Base-by-base conservation (phyloP, 495 filamentous ascomycete species). In the Talaromyces stipitatus region DNA sequence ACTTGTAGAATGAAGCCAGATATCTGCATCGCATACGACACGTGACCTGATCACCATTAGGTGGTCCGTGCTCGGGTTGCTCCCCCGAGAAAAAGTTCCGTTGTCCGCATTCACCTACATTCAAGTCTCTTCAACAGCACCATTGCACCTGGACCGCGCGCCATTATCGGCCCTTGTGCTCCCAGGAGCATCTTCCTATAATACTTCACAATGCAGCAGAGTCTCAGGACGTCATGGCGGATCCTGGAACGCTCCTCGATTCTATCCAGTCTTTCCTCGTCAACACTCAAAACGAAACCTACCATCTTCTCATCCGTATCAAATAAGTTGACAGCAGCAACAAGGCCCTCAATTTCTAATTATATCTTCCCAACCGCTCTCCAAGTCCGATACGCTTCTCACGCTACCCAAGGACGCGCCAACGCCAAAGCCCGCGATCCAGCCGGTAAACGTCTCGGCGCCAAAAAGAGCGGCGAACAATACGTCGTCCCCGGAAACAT, bases 401-500 rank as follows among this genome's bases (percentile, higher is more conserved):
- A 96, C 77, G 86, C 88, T 68, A 72, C 89, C 26, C 89, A 96
- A 78, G 90, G 90, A 64, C 84, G 89, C 53, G 92, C 92, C 69
- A 95, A 86, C 69, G 71, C 86, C 60, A 81, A 83, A 66, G 83
- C 85, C 30, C 90, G 90, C 69, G 86, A 95, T 67, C 89, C 91
- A 1, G 82, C 91, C 12, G 91, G 94, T 56, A 97, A 96, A 76
- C 89, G 95, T 66, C 78, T 97, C 55, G 94, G 94, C 47, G 91
- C 91, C 4, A 99, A 99, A 78, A 92, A 90, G 78, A 84, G 85
- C 4, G 89, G 85, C 65, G 91, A 90, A 64, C 85, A 96, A 71
- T 92, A 89, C 67, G 94, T 99, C 11, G 84, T 92, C 47, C 85
- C 90, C 2, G 95, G 95, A 26, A 96, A 94, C 78, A 97, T 99